Evolutionary conservation across 2,329 filamentous ascomycete species (phyloP), one percentile per base, ranked within the genome.

Genomic region (Teratosphaeria nubilosa): DNA sequence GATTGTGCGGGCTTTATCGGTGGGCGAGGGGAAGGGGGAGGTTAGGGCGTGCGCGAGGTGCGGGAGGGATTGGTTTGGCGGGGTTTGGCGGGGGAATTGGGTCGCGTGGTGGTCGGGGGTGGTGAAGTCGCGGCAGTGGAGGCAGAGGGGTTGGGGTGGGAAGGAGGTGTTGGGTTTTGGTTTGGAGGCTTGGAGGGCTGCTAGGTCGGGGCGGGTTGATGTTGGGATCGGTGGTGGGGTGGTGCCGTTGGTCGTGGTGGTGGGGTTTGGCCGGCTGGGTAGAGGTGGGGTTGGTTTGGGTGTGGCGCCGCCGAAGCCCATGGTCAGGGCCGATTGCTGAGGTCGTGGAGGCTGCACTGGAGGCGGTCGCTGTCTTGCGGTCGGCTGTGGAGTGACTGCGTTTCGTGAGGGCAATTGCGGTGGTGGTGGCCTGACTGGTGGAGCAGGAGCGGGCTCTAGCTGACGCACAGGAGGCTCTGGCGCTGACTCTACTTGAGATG

Each of bases 1-100:
- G 60, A 99, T 89, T 1, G 85, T 90, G 30, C 94, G 82, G 2
- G 94, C 92, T 75, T 96, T 96, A 73, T 97, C 92, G 0, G 92
- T 96, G 0, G 87, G 92, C 0, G 90, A 96, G 0, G 84, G 75
- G 69, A 97, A 96, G 0, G 88, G 87, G 3, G 80, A 78, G 58
- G 90, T 95, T 22, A 97, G 81, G 55, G 88, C 83, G 55, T 83
- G 81, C 0, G 91, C 91, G 25, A 99, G 80, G 76, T 88, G 88
- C 22, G 81, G 83, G 3, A 94, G 77, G 64, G 84, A 80, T 9
- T 66, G 57, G 0, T 87, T 85, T n/a, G n/a, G n/a, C n/a, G n/a
- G n/a, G 1, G 84, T 82, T 51, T 86, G 75, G 31, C 85, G 79
- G 5, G 91, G 90, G 68, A 90, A 91, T 63, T 84, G 85, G 5